Base-by-base conservation (phyloP, 1,284 basidiomycete genomes). In the Porogramme epimiltina region DNA sequence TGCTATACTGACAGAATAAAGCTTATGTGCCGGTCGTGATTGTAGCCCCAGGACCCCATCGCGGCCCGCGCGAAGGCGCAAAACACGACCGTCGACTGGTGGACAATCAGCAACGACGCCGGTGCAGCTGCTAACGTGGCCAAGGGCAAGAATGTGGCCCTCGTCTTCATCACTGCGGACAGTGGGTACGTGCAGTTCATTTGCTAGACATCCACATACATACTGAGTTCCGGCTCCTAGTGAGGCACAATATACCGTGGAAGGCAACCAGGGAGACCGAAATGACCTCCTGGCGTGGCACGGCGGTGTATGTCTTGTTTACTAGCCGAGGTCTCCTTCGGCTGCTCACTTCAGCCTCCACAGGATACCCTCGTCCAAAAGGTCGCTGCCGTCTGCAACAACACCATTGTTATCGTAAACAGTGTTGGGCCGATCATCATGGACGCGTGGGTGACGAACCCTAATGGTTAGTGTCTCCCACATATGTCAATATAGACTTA, bases 241-340 rank as follows among this genome's bases (percentile, higher is more conserved):
- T 1, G 80, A 81, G 64, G 77, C 73, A 2, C 82, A 82, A 58
- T 76, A 85, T 52, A 82, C 77, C 2, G 81, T 87, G 1, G 84
- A 87, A 64, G 78, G 79, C 6, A 80, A 84, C 55, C 78, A 74
- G 20, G 84, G 84, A 4, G 88, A 91, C 63, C 76, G 86, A 18
- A 87, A 88, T 61, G 77, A 89, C 62, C 67, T 89, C 28, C 74
- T 79, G 3, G 82, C 86, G 1, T 90, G 87, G 87, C 77, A 86
- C 62, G 73, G 73, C 52, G 88, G 87, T 13, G 79, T 76, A 62
- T 8, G 34, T 5, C 9, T 10, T 6, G 26, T 18, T 39, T 9
- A 51, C 23, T 15, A 23, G n/a, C 4, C 33, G 9, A 31, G 36
- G 38, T 16, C 9, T 19, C 8, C 18, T 11, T 24, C 15, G n/a